Percentiles rank a stretch among this genome's conserved stretches.
Conservation (phyloP, 2,329 filamentous ascomycete species). For the Verticillium dahliae region DNA sequence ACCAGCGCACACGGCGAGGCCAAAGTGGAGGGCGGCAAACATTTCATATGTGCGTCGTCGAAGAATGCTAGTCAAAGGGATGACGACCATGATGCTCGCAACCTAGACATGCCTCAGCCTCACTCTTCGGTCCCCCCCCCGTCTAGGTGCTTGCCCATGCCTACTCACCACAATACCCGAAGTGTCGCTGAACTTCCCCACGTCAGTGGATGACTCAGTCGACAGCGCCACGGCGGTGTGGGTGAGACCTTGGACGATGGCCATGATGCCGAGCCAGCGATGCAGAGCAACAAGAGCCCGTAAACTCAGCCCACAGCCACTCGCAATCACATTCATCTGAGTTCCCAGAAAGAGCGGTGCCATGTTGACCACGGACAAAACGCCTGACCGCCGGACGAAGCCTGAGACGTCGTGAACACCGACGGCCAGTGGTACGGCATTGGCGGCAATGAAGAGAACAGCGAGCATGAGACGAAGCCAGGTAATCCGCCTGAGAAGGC, state of each 20-base stretch:
- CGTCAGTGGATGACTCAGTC: neutral
- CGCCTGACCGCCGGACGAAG: neutral
- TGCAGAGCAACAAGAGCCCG: neutral
- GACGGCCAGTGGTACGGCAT: neutral
- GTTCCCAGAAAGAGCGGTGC: neutral
- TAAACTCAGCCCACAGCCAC: neutral
- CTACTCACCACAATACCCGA: neutral
- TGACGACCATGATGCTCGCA: neutral
- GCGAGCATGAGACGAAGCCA: neutral
- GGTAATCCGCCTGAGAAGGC: neutral
- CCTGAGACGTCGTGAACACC: neutral
- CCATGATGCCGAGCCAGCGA: neutral
- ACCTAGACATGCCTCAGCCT: neutral
- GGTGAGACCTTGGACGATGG: neutral
- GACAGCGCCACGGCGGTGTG: neutral
- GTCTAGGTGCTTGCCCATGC: neutral
- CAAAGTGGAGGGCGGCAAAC: neutral
- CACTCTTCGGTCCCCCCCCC: no score
- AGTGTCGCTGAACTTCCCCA: neutral
- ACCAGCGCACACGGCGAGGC: neutral
- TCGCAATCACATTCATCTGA: neutral
- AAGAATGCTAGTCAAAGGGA: neutral
- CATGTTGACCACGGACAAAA: neutral
- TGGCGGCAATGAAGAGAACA: neutral
- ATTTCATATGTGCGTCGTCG: neutral